A percentile compares a stretch with the other conserved stretches of the same genome.
Conservation (phyloP, 805 yeast genomes). For the Saccharomyces kudriavzevii region DNA sequence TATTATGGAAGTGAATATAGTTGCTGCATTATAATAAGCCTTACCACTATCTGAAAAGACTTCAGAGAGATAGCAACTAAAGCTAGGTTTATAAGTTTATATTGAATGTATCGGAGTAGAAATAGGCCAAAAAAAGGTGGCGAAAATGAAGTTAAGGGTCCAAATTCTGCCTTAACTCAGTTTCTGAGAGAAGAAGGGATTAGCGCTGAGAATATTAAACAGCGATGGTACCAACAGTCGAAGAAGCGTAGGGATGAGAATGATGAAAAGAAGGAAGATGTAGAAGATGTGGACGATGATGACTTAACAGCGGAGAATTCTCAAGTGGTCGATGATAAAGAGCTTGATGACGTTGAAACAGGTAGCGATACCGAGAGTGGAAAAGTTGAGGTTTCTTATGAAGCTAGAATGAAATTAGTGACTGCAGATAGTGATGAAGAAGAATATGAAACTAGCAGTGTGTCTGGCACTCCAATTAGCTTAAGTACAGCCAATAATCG, state of each 20-base stretch:
- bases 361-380: background rate
- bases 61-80: background rate
- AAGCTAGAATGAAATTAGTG: slow-evolving; percentile 22
- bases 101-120: slow-evolving; percentile 23
- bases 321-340: background rate
- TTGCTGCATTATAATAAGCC: too few relatives aligned
- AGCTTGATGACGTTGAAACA: background rate
- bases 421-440: slow-evolving; percentile 31
- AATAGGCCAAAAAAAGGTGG: slow-evolving; percentile 14
- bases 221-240: slow-evolving; percentile 31
- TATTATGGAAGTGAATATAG: too few relatives aligned
- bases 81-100: too few relatives aligned
- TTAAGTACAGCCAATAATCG: background rate
- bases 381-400: slow-evolving; percentile 5
- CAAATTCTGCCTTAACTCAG: slow-evolving; percentile 85
- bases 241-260: slow-evolving; percentile 15
- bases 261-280: slow-evolving; percentile 1
- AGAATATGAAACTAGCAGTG: slow-evolving; percentile 15
- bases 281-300: background rate
- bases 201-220: slow-evolving; percentile 67
- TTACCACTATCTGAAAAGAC: background rate
- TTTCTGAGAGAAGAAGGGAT: slow-evolving; percentile 85
- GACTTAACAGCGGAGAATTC: background rate
- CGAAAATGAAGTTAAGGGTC: slow-evolving; percentile 34
- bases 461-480: slow-evolving; percentile 2